Percentiles rank a stretch among this genome's conserved stretches.
phyloP scores from a whole-genome alignment of 371 early-diverging fungal genomes.

The Thermomucor indicae-seudaticae region DNA sequence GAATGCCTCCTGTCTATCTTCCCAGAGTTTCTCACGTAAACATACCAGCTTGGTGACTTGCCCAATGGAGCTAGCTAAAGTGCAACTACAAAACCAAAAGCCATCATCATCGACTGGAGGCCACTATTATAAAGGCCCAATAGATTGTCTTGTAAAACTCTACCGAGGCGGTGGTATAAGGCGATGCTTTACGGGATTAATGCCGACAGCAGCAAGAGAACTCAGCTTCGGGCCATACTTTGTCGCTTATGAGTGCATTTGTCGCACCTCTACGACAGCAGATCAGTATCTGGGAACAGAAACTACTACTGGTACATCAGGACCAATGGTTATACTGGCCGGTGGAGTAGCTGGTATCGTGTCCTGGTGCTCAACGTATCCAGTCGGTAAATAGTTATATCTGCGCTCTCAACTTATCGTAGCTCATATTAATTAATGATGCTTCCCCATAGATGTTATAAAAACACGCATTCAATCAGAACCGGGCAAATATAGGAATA shows the following conservation, averaged over 20 bases:
- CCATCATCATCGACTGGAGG: conserved; percentile 28
- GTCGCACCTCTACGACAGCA: conserved; percentile 10
- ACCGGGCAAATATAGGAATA: conserved; percentile 51
- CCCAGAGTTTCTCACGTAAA: background rate
- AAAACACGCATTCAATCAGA: conserved; percentile 74
- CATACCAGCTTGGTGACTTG: conserved; percentile 49
- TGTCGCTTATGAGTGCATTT: conserved; percentile 64
- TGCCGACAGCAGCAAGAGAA: conserved; percentile 63
- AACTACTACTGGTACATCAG: conserved; percentile 39
- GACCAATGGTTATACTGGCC: conserved; percentile 56
- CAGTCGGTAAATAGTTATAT: conserved; percentile 53
- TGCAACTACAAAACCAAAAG: conserved; percentile 57
- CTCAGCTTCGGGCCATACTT: conserved; percentile 80
- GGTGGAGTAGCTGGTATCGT: conserved; percentile 75
- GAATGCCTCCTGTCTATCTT: background rate
- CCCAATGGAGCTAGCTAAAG: conserved; percentile 67
- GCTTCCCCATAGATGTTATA: conserved; percentile 56
- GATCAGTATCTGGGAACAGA: background rate
- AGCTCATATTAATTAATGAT: background rate
- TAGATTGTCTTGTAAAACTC: conserved; percentile 59
- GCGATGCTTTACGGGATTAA: conserved; percentile 64
- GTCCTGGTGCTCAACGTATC: conserved; percentile 80
- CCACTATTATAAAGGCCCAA: too few species aligned
- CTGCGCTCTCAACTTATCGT: background rate
- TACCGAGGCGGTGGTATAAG: conserved; percentile 55